These are phyloP conservation scores for Neofusicoccum laricinum DNA, from an alignment of 2,329 filamentous ascomycete genomes.

Conservation along the genomic window DNA sequence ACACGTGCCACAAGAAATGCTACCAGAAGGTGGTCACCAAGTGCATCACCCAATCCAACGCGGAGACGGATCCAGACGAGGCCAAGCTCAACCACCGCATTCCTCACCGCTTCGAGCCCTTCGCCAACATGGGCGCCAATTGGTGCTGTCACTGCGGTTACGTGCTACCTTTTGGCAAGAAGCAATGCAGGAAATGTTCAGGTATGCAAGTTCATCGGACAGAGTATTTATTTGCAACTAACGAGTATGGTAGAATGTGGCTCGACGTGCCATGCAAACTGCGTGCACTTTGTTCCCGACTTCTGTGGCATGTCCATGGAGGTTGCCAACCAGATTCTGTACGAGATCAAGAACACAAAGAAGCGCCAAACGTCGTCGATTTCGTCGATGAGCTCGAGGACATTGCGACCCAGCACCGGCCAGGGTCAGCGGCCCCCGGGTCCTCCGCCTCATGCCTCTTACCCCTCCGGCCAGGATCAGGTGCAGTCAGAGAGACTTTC, in stretches of 20 bases:
- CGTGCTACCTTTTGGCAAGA: slow-evolving; percentile 88
- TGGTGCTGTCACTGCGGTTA: slow-evolving; percentile 99
- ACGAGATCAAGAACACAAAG: slow-evolving; percentile 79
- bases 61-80: slow-evolving; percentile 96
- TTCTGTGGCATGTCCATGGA: slow-evolving; percentile 99
- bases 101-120: slow-evolving; percentile 94
- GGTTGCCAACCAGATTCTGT: slow-evolving; percentile 87
- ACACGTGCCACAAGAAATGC: slow-evolving; percentile 97
- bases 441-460: slow-evolving; percentile 31
- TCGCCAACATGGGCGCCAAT: slow-evolving; percentile 95
- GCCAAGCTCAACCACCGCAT: slow-evolving; percentile 99
- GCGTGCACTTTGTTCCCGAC: slow-evolving; percentile 92
- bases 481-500: slow-evolving; percentile 44
- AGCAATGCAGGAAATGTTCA: slow-evolving; percentile 88
- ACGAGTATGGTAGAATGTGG: slow-evolving; percentile 66
- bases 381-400: slow-evolving; percentile 61
- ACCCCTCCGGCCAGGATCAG: slow-evolving; percentile 37
- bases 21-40: slow-evolving; percentile 97
- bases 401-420: slow-evolving; percentile 58
- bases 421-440: slow-evolving; percentile 36
- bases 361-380: slow-evolving; percentile 57
- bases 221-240: slow-evolving; percentile 16
- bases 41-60: slow-evolving; percentile 99
- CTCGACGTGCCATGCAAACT: slow-evolving; percentile 86
- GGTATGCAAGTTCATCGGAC: slow-evolving; percentile 52